Conservation (phyloP, 2,329 filamentous ascomycete species). For the Emmonsiellopsis sp. region DNA sequence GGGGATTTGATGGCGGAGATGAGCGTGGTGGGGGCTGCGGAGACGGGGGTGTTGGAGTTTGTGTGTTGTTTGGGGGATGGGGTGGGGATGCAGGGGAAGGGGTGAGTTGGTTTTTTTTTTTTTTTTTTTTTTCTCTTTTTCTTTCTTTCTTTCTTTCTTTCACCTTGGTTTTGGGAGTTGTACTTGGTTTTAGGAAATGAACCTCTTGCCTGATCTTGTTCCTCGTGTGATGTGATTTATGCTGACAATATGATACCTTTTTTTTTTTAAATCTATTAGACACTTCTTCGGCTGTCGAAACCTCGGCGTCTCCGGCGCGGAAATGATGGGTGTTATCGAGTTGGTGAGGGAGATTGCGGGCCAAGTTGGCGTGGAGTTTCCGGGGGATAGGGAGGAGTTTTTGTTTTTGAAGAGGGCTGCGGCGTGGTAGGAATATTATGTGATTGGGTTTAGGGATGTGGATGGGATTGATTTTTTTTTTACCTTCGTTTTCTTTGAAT, state of each 20-base stretch:
- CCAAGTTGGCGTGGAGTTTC: conserved; percentile 7
- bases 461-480: no score
- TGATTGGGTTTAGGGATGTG: no score
- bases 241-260: no score
- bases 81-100: conserved; percentile 20
- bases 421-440: not conserved
- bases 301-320: conserved; percentile 13
- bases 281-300: conserved; percentile 21
- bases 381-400: not conserved
- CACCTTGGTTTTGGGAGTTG: not conserved
- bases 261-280: conserved; percentile 3
- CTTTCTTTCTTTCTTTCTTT: not conserved
- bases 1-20: conserved; percentile 19
- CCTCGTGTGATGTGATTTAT: not conserved
- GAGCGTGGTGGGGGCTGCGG: conserved; percentile 14
- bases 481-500: no score
- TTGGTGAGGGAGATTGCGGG: conserved; percentile 14
- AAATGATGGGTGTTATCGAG: conserved; percentile 12
- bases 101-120: conserved; percentile 12
- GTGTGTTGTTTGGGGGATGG: conserved; percentile 20
- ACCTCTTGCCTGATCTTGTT: not conserved
- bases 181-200: not conserved
- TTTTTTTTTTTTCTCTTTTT: not conserved
- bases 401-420: conserved; percentile 8
- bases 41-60: conserved; percentile 21